phyloP scores from a whole-genome alignment of 2,329 filamentous ascomycete species.

The Emergomyces pasteurianus region DNA sequence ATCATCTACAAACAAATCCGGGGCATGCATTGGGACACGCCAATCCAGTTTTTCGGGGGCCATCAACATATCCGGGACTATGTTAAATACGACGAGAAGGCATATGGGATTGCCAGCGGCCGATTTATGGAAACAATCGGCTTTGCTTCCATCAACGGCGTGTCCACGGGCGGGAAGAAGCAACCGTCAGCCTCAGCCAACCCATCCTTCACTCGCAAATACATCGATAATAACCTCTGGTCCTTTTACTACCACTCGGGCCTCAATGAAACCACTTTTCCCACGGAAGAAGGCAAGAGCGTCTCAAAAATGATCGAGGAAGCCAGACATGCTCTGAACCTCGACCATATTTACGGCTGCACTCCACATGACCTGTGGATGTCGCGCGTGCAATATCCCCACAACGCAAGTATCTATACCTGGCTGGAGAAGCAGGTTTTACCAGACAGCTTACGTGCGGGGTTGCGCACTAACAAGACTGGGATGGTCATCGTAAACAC shows the following conservation, averaged over 20 bases:
- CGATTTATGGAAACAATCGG: slow-evolving; percentile 93
- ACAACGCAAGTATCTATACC: slow-evolving; percentile 63
- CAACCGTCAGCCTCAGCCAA: slow-evolving; percentile 20
- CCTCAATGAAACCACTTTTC: slow-evolving; percentile 59
- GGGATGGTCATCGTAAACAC: slow-evolving; percentile 73
- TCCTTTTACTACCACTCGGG: slow-evolving; percentile 73
- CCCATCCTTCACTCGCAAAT: slow-evolving; percentile 60
- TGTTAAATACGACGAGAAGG: slow-evolving; percentile 62
- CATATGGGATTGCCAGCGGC: slow-evolving; percentile 73
- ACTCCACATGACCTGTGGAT: slow-evolving; percentile 74
- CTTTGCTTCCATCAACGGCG: slow-evolving; percentile 74
- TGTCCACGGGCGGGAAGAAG: slow-evolving; percentile 28
- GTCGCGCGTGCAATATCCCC: slow-evolving; percentile 61
- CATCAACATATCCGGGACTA: slow-evolving; percentile 85
- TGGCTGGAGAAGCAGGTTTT: slow-evolving; percentile 69
- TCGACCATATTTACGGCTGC: slow-evolving; percentile 71
- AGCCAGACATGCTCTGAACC: slow-evolving; percentile 56
- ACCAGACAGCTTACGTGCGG: slow-evolving; percentile 50
- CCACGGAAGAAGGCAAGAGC: slow-evolving; percentile 60
- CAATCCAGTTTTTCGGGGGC: slow-evolving; percentile 85
- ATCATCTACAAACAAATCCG: slow-evolving; percentile 69
- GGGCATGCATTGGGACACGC: slow-evolving; percentile 61
- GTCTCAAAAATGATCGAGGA: slow-evolving; percentile 57
- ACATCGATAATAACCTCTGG: slow-evolving; percentile 88
- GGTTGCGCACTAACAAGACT: slow-evolving; percentile 46